A percentile compares a stretch with the other conserved stretches of the same genome.
phyloP scores from a whole-genome alignment of 2,329 filamentous ascomycete species.

The Paecilomyces niveus region DNA sequence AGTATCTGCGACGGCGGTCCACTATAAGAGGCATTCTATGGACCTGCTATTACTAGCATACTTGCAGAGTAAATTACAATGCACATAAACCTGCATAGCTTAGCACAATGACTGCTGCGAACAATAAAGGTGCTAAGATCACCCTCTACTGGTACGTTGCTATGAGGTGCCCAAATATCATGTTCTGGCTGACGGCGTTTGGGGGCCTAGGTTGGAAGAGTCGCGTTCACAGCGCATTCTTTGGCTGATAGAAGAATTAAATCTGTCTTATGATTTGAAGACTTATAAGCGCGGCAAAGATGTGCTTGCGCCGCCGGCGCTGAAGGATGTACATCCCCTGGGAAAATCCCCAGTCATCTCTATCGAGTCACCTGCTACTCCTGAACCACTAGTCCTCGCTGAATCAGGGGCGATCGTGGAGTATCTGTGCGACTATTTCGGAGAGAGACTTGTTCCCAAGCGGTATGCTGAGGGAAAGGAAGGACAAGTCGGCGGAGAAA shows the following conservation, averaged over 20 bases:
- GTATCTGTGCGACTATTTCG: constrained; percentile 68
- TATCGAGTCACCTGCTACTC: constrained; percentile 45
- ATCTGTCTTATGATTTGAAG: constrained; percentile 71
- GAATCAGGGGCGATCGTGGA: constrained; percentile 77
- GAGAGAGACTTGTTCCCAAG: constrained; percentile 44
- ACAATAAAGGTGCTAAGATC: constrained; percentile 41
- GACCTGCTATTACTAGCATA: background rate
- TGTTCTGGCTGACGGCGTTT: background rate
- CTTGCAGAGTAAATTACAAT: background rate
- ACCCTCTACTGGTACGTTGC: constrained; percentile 55
- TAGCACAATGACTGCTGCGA: constrained; percentile 10
- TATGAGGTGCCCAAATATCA: background rate
- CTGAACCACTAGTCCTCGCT: constrained; percentile 58
- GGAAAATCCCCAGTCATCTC: constrained; percentile 80
- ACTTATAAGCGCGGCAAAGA: constrained; percentile 63
- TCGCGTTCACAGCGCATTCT: constrained; percentile 77
- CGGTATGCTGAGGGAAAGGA: constrained; percentile 49
- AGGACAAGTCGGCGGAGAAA: constrained; percentile 48
- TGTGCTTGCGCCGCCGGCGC: constrained; percentile 64
- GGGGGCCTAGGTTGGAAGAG: constrained; percentile 61
- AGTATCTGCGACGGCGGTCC: too few relatives aligned
- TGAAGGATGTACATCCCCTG: constrained; percentile 72
- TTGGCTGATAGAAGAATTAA: constrained; percentile 79
- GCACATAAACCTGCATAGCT: background rate
- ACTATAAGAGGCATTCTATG: background rate